A percentile compares a stretch with the other conserved stretches of the same genome.
Evolutionary conservation across 345 rosid genomes (phyloP).

Genomic region (Fremontodendron californicum): DNA sequence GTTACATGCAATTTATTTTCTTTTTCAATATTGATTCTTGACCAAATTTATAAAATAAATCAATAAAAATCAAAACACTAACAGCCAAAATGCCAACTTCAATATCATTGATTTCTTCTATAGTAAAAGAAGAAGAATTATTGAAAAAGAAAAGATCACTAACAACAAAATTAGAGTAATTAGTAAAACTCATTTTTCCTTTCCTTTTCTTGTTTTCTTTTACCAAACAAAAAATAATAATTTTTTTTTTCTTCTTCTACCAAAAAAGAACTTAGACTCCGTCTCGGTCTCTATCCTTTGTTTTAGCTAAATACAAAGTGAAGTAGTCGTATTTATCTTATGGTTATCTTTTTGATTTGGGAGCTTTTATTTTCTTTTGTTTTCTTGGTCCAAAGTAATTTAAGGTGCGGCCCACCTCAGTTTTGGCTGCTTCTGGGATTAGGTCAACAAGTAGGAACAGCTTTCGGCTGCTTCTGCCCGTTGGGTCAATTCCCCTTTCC

Average conservation of each 20-base stretch:
- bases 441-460: slow-evolving; percentile 48
- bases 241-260: background rate
- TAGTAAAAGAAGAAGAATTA: too few relatives aligned
- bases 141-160: too few relatives aligned
- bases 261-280: background rate
- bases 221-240: too few relatives aligned
- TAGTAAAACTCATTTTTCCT: too few relatives aligned
- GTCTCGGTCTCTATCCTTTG: background rate
- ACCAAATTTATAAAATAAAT: background rate
- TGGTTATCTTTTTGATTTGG: background rate
- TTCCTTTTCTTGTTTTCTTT: too few relatives aligned
- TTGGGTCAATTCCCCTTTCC: too few relatives aligned
- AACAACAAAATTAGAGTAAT: too few relatives aligned
- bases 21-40: background rate
- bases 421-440: slow-evolving; percentile 29
- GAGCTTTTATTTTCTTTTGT: too few relatives aligned
- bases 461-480: slow-evolving; percentile 35
- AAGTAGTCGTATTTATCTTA: too few relatives aligned
- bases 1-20: background rate
- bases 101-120: too few relatives aligned
- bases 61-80: too few relatives aligned
- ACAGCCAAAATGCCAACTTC: too few relatives aligned
- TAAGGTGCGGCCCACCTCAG: slow-evolving; percentile 28
- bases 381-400: background rate
- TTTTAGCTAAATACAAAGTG: background rate